phyloP scores from a whole-genome alignment of 345 rosid genomes.

The Schrenkiella parvula region DNA sequence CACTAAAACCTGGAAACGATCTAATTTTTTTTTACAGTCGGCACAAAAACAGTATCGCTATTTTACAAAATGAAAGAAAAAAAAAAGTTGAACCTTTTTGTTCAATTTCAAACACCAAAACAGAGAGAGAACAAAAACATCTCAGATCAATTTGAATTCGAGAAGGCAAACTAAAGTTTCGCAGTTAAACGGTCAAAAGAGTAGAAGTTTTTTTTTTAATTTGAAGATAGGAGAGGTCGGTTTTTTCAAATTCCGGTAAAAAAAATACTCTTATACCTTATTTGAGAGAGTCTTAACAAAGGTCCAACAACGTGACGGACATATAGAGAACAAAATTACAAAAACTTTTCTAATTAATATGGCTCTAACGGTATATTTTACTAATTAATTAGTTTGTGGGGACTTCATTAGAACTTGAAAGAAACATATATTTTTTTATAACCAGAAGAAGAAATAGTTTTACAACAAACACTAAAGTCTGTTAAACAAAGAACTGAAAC shows the following conservation, averaged over 20 bases:
- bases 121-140: not conserved
- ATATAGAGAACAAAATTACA: too few relatives aligned
- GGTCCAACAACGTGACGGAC: too few relatives aligned
- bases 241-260: too few relatives aligned
- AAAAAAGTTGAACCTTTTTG: not conserved
- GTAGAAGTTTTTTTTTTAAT: not conserved
- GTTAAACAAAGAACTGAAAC: not conserved
- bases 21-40: not conserved
- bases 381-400: not conserved
- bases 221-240: not conserved
- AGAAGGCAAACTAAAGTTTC: not conserved
- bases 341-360: too few relatives aligned
- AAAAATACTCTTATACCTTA: too few relatives aligned
- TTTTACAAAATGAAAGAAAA: not conserved
- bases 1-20: not conserved
- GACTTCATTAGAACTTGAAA: not conserved
- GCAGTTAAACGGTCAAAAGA: slow-evolving; percentile 9
- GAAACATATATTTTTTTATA: not conserved
- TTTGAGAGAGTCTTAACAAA: too few relatives aligned
- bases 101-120: not conserved
- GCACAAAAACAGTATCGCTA: not conserved
- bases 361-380: too few relatives aligned
- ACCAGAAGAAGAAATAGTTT: not conserved
- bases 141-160: slow-evolving; percentile 6
- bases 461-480: not conserved